These are phyloP conservation scores for Pyropia haitanensis DNA, from an alignment of 23 red algal genomes.

Conservation along the genomic window DNA sequence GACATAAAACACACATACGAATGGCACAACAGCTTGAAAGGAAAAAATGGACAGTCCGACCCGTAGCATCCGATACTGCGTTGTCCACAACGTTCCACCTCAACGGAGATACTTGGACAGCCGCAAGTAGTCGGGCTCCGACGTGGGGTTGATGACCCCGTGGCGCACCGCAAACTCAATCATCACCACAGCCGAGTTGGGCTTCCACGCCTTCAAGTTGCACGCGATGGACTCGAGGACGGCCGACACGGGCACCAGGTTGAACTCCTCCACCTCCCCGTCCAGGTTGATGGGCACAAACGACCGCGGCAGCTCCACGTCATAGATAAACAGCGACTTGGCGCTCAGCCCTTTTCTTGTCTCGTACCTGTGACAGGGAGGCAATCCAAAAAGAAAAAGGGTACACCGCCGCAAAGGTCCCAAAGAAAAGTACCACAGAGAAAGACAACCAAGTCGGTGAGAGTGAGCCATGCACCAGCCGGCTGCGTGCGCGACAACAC, in stretches of 20 bases:
- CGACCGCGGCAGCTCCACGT: conserved; percentile 5
- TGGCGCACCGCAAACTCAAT: conserved; percentile 14
- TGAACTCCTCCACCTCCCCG: conserved; percentile 14
- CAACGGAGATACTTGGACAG: too few relatives aligned
- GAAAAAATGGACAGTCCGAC: too few relatives aligned
- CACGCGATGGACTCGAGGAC: neutral
- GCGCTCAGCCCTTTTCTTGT: conserved; percentile 15
- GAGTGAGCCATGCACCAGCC: too few relatives aligned
- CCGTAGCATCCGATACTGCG: too few relatives aligned
- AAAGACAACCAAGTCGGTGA: too few relatives aligned
- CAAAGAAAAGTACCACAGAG: too few relatives aligned
- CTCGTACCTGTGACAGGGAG: conserved; percentile 9
- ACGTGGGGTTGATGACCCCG: conserved; percentile 6
- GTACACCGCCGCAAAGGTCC: too few relatives aligned
- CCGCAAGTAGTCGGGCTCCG: conserved; percentile 16
- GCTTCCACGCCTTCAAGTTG: conserved; percentile 7
- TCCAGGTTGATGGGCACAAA: neutral
- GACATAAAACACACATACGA: too few relatives aligned
- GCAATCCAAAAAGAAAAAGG: neutral
- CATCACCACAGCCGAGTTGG: conserved; percentile 21
- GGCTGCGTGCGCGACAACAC: too few relatives aligned
- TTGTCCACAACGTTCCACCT: too few relatives aligned
- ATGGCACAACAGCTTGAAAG: too few relatives aligned
- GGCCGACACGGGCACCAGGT: neutral
- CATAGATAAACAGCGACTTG: conserved; percentile 2